Base-by-base conservation (phyloP, 148 eudicot species). In the Arbutus unedo region DNA sequence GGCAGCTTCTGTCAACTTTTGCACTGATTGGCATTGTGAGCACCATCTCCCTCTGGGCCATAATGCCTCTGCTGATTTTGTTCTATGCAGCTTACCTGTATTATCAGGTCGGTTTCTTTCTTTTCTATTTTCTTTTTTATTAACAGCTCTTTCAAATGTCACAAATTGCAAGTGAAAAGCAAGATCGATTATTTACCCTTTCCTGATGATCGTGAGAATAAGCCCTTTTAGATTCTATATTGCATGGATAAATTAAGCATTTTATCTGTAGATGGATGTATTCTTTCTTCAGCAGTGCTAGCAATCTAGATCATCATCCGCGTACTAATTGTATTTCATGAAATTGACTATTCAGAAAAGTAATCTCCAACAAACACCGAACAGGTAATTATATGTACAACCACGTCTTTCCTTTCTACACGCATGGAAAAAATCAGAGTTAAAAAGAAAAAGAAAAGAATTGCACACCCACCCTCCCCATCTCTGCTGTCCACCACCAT, bases 51-150 rank as follows among this genome's bases (percentile, higher is more conserved):
- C 86, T 91, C 38, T 91, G 93, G 93, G 93, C 89, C 82, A 91
- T 91, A 50, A 88, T 91, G 93, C 93, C 93, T 23, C 93, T 91
- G 70, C 87, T 91, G 83, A 88, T 91, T 79, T 48, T 91, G 81
- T 91, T 91, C 66, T 89, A 91, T 78, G 90, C 91, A 51, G 90
- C 93, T 67, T 91, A 91, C 85, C 83, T 89, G 14, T 91, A 91
- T 85, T 91, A 89, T 66, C 93, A 91, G 93, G 93, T 91, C 74
- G 18, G 83, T 80, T 59, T 4, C 43, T 47, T 73, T 70, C 73
- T 60, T 74, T 72, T 19, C 79, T 75, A 78, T 54, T 60, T 72
- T 23, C n/a, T n/a, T 62, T 1, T 16, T 14, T 59, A 23, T 47
- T 43, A 43, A 43, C 81, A 15, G 43, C 76, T 48, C 53, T 77